These are phyloP conservation scores for Lathyrus sativus DNA, from an alignment of 306 rosid genomes.

Conservation along the genomic window DNA sequence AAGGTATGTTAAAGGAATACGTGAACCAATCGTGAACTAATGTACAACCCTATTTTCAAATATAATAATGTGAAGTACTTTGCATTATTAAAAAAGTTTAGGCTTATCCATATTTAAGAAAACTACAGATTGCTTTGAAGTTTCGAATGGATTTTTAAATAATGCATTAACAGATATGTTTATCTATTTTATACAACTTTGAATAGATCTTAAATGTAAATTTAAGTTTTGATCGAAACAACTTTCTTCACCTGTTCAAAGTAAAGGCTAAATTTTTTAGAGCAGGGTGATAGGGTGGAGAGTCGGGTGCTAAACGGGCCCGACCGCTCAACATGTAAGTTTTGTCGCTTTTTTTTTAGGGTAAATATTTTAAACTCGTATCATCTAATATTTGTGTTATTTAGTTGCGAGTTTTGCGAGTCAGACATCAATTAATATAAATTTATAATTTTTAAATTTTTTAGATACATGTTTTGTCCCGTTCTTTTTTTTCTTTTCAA, in stretches of 20 bases:
- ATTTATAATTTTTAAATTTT: no score
- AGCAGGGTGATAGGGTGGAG: no score
- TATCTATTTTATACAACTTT: not conserved
- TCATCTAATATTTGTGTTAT: no score
- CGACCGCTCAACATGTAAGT: no score
- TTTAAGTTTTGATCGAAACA: not conserved
- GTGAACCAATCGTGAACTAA: constrained; percentile 27
- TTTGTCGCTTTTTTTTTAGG: no score
- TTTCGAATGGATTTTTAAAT: not conserved
- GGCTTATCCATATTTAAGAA: constrained; percentile 2
- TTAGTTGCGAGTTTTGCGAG: no score
- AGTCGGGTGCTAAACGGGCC: no score
- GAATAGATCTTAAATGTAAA: not conserved
- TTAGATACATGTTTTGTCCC: no score
- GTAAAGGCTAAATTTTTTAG: not conserved
- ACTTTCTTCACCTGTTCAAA: not conserved
- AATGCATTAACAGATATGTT: not conserved
- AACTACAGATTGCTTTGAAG: constrained; percentile 6
- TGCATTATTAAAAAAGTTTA: constrained; percentile 2
- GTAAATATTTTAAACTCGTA: no score
- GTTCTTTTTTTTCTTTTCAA: no score
- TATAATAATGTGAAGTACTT: constrained; percentile 1
- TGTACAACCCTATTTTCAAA: not conserved
- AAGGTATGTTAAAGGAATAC: constrained; percentile 43
- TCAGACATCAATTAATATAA: no score